A percentile compares a stretch with the other conserved stretches of the same genome.
Conservation (phyloP, 441 rosid species). For the Jatropha podagrica region DNA sequence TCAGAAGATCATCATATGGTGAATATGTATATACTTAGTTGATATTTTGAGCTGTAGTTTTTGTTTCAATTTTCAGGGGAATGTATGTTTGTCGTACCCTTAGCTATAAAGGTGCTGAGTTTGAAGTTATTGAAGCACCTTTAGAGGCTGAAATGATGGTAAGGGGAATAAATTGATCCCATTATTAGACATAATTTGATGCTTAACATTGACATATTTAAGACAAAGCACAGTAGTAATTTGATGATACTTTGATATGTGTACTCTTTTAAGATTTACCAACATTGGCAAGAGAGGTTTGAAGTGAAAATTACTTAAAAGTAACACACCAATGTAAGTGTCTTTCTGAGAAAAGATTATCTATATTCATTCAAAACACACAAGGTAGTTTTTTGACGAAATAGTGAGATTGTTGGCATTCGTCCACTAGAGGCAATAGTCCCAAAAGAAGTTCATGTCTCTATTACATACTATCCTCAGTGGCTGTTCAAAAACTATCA, state of each 20-base stretch:
- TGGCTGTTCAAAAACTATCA: not conserved
- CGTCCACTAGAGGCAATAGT: not conserved
- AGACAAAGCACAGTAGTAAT: not conserved
- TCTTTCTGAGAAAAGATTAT: not conserved
- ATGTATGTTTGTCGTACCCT: conserved; percentile 99
- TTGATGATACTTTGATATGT: not conserved
- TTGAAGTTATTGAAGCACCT: conserved; percentile 94
- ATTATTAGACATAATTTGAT: conserved; percentile 13
- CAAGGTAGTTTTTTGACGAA: not conserved
- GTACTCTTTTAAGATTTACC: not conserved
- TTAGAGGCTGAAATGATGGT: conserved; percentile 95
- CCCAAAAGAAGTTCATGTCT: not conserved
- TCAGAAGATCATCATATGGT: conserved; percentile 16
- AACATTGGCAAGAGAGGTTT: not conserved
- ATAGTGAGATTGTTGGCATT: not conserved
- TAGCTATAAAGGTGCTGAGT: conserved; percentile 94
- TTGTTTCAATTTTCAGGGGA: conserved; percentile 63
- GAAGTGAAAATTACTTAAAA: not conserved
- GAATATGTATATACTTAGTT: not conserved
- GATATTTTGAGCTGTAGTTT: conserved; percentile 18
- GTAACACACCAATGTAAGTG: not conserved
- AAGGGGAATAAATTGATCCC: conserved; percentile 26
- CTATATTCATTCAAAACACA: not conserved
- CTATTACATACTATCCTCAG: not conserved
- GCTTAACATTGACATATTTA: not conserved